Conservation (phyloP, 805 yeast species). For the Monosporozyma aerobia region DNA sequence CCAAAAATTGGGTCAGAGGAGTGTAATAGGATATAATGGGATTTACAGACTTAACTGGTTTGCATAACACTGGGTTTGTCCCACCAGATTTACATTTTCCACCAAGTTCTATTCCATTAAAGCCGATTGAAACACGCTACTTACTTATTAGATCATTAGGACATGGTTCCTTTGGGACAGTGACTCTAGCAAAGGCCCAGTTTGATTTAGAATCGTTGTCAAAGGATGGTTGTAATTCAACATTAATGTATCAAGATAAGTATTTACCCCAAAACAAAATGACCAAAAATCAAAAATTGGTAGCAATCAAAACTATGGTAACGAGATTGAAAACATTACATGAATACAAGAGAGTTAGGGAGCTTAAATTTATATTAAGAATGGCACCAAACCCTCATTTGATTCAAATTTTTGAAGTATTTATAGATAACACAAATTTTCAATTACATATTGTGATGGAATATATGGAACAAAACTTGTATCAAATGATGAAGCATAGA, state of each 20-base stretch:
- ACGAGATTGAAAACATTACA: conserved; percentile 42
- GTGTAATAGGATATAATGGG: conserved; percentile 3
- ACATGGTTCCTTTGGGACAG: conserved; percentile 69
- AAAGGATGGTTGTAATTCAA: conserved; percentile 15
- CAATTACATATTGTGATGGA: conserved; percentile 83
- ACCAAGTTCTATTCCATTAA: conserved; percentile 37
- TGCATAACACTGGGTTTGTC: conserved; percentile 3
- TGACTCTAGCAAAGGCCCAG: conserved; percentile 48
- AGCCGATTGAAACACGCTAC: conserved; percentile 36
- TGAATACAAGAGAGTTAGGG: conserved; percentile 53
- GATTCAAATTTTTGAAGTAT: conserved; percentile 69
- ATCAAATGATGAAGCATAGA: conserved; percentile 64
- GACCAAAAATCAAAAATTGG: conserved; percentile 34
- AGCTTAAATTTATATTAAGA: conserved; percentile 54
- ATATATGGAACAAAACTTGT: conserved; percentile 71
- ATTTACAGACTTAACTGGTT: background rate
- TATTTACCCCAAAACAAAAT: conserved; percentile 24
- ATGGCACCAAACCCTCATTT: conserved; percentile 65
- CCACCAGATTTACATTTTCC: conserved; percentile 35
- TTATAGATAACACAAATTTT: conserved; percentile 52
- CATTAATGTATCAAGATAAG: conserved; percentile 39
- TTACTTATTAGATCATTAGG: conserved; percentile 49
- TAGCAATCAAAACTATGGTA: conserved; percentile 79
- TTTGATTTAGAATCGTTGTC: conserved; percentile 12
- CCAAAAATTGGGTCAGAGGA: background rate